Conservation (phyloP, 176 grass and related monocot species). For the Eremochloa ophiuroides region DNA sequence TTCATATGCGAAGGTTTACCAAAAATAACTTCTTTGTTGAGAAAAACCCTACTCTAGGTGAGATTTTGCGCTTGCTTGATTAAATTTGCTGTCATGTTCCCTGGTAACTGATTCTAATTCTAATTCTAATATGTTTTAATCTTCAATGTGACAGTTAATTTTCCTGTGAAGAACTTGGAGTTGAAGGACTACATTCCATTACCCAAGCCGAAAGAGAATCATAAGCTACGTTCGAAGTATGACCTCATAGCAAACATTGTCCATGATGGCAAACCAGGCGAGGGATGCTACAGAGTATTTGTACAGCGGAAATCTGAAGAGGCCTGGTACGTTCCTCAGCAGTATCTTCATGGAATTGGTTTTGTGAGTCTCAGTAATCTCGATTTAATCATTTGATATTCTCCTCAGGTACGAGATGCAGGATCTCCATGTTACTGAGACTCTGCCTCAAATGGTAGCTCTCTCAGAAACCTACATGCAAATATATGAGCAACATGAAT, state of each 20-base stretch:
- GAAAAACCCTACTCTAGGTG: constrained; percentile 96
- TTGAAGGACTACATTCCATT: constrained; percentile 98
- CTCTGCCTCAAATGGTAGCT: constrained; percentile 96
- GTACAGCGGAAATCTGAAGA: constrained; percentile 94
- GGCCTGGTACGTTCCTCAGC: constrained; percentile 53
- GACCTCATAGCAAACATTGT: constrained; percentile 96
- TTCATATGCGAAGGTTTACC: constrained; percentile 93
- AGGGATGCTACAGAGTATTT: constrained; percentile 91
- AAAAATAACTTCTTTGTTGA: constrained; percentile 97
- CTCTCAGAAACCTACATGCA: constrained; percentile 96
- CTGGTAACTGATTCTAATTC: constrained; percentile 1
- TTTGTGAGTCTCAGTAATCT: neutral
- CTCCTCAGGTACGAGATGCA: constrained; percentile 94
- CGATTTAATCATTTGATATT: neutral
- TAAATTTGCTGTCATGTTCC: neutral
- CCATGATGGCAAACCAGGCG: constrained; percentile 91
- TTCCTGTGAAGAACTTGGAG: constrained; percentile 95
- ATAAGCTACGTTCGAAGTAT: constrained; percentile 80
- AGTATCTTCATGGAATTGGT: neutral
- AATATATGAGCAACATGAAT: constrained; percentile 92
- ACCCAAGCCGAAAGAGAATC: constrained; percentile 58
- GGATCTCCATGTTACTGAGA: constrained; percentile 95
- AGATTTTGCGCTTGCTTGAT: neutral
- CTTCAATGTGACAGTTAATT: constrained; percentile 59
- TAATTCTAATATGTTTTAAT: constrained; percentile 16